These are phyloP conservation scores for Tetrapisispora namnaoensis DNA, from an alignment of 805 yeast species.

Conservation along the genomic window DNA sequence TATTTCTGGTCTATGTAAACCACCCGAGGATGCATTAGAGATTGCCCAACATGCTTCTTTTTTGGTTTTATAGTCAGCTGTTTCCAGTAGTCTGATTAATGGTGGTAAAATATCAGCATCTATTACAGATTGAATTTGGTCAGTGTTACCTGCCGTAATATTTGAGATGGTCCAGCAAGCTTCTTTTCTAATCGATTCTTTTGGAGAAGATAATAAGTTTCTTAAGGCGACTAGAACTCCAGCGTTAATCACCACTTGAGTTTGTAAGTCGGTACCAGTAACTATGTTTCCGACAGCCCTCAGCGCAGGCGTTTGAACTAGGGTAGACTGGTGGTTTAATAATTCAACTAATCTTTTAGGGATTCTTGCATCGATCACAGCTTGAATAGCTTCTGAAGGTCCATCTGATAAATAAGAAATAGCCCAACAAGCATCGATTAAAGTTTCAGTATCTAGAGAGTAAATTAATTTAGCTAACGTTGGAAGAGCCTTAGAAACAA, in stretches of 20 bases:
- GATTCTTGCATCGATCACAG: constrained; percentile 91
- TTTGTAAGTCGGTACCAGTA: constrained; percentile 92
- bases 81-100: constrained; percentile 63
- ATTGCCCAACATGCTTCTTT: constrained; percentile 99
- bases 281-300: constrained; percentile 97
- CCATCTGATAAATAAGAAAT: constrained; percentile 93
- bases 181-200: constrained; percentile 91
- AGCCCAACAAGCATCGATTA: constrained; percentile 98
- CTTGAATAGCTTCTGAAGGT: constrained; percentile 84
- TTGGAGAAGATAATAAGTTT: constrained; percentile 68
- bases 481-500: constrained; percentile 81
- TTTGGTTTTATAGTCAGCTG: constrained; percentile 90
- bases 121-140: constrained; percentile 94
- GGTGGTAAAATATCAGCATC: constrained; percentile 92
- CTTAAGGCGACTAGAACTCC: constrained; percentile 84
- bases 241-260: constrained; percentile 87
- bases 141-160: constrained; percentile 93
- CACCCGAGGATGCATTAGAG: constrained; percentile 95
- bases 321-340: constrained; percentile 69
- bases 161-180: constrained; percentile 99
- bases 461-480: constrained; percentile 84
- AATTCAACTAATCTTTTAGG: constrained; percentile 91
- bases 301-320: constrained; percentile 93
- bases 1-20: constrained; percentile 83
- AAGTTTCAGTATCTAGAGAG: constrained; percentile 83